Percentiles rank a stretch among this genome's conserved stretches.
Evolutionary conservation across 2,329 filamentous ascomycete genomes (phyloP).

Genomic region (Neurospora sp.): DNA sequence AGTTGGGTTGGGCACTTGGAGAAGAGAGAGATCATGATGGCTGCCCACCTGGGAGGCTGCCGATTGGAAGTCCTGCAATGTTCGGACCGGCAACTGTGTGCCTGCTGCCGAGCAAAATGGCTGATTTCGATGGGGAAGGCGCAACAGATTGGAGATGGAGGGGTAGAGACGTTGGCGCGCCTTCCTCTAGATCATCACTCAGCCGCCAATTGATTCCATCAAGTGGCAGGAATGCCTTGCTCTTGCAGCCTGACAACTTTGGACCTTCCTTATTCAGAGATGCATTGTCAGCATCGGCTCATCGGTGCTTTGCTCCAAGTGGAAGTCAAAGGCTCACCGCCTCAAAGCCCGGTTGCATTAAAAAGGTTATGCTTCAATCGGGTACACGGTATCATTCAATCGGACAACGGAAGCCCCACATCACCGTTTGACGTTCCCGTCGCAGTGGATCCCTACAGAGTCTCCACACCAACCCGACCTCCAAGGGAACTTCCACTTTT

Average conservation of each 20-base stretch:
- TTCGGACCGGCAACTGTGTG: conserved; percentile 3
- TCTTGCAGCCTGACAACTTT: not conserved
- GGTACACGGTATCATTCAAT: not conserved
- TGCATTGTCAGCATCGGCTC: not conserved
- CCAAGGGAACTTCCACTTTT: not conserved
- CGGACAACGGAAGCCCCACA: not conserved
- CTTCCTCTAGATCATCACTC: not conserved
- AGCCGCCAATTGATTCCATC: not conserved
- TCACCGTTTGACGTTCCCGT: not conserved
- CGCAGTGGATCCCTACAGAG: not conserved
- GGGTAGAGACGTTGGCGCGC: not conserved
- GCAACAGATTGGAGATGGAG: too few relatives aligned
- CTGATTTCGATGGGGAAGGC: too few relatives aligned
- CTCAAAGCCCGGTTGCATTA: not conserved
- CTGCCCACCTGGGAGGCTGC: conserved; percentile 8
- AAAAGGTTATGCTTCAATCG: not conserved
- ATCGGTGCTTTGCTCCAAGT: not conserved
- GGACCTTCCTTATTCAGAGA: not conserved
- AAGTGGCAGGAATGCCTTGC: not conserved
- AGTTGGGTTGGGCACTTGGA: not conserved
- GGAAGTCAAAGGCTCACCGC: not conserved
- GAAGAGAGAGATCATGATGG: not conserved
- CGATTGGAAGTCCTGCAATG: conserved; percentile 14
- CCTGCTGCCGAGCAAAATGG: not conserved
- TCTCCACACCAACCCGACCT: not conserved